phyloP scores from a whole-genome alignment of 768 basidiomycete species.

The Coprinellus micaceus region DNA sequence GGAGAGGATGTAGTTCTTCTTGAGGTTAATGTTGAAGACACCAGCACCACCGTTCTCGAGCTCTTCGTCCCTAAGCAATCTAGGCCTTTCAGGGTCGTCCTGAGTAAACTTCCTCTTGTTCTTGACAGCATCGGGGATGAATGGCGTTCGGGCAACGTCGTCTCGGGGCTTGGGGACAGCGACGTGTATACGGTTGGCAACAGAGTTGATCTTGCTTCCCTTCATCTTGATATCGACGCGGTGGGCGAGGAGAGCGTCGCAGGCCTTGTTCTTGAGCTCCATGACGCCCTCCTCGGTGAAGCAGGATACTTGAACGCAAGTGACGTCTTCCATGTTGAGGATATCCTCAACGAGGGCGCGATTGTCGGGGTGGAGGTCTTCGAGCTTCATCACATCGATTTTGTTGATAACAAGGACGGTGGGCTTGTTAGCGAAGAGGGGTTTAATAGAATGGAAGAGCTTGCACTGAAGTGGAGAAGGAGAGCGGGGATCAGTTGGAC shows the following conservation, averaged over 20 bases:
- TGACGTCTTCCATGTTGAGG: constrained; percentile 66
- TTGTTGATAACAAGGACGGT: constrained; percentile 96
- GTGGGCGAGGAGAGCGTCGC: constrained; percentile 91
- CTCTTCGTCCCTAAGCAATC: constrained; percentile 79
- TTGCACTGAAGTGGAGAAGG: constrained; percentile 62
- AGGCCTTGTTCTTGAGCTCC: constrained; percentile 92
- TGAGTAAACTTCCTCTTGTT: constrained; percentile 81
- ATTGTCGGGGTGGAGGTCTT: constrained; percentile 74
- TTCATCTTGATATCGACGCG: constrained; percentile 93
- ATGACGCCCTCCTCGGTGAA: constrained; percentile 97
- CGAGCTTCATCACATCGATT: constrained; percentile 87
- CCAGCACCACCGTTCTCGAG: constrained; percentile 85
- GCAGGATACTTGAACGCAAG: constrained; percentile 84
- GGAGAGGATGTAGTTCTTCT: constrained; percentile 84
- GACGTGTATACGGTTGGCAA: constrained; percentile 95
- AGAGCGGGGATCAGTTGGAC: constrained; percentile 17
- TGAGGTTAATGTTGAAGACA: constrained; percentile 86
- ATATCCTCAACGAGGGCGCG: constrained; percentile 85
- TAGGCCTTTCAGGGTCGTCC: constrained; percentile 73
- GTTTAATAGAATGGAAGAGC: constrained; percentile 99
- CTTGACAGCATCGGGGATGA: constrained; percentile 84
- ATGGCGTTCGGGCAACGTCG: constrained; percentile 81
- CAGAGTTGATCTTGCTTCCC: constrained; percentile 86
- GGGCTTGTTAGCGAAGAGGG: constrained; percentile 91
- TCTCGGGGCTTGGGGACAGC: constrained; percentile 88